A percentile compares a stretch with the other conserved stretches of the same genome.
These are phyloP conservation scores for Allodekkera sacchari DNA, from an alignment of 805 yeast species.

Conservation along the genomic window DNA sequence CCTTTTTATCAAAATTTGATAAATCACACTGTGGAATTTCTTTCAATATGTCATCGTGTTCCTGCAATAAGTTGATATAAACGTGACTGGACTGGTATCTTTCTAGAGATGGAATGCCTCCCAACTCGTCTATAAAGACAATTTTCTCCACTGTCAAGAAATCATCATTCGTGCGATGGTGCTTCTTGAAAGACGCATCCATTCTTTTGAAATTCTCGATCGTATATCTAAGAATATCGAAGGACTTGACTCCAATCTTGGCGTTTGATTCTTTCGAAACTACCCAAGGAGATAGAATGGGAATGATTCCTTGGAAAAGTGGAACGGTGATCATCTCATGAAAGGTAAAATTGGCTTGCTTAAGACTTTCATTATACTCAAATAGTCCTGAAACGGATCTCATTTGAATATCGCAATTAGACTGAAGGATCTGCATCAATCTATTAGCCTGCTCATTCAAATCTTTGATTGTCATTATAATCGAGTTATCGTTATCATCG, in stretches of 20 bases:
- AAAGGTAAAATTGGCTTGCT: conserved; percentile 18
- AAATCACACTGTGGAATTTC: conserved; percentile 47
- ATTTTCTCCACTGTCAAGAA: conserved; percentile 68
- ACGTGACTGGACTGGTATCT: conserved; percentile 80
- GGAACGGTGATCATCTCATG: conserved; percentile 35
- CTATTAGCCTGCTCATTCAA: conserved; percentile 16
- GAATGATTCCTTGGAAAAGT: conserved; percentile 37
- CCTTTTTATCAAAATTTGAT: conserved; percentile 33
- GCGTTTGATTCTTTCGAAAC: conserved; percentile 26
- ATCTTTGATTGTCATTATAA: conserved; percentile 9
- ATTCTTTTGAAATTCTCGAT: conserved; percentile 25
- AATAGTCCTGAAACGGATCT: conserved; percentile 30
- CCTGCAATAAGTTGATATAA: conserved; percentile 77
- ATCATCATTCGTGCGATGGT: conserved; percentile 16
- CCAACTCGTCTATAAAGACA: conserved; percentile 67
- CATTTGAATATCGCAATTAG: conserved; percentile 13
- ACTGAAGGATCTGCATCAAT: conserved; percentile 14
- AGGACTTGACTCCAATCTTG: conserved; percentile 29
- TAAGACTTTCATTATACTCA: conserved; percentile 18
- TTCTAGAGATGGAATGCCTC: conserved; percentile 88
- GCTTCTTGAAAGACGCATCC: conserved; percentile 11
- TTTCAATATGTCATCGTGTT: conserved; percentile 52
- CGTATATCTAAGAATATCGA: conserved; percentile 32
- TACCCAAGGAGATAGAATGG: conserved; percentile 55
- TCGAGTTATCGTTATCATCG: neutral